phyloP scores from a whole-genome alignment of 345 rosid genomes.

The Sapria himalayana region DNA sequence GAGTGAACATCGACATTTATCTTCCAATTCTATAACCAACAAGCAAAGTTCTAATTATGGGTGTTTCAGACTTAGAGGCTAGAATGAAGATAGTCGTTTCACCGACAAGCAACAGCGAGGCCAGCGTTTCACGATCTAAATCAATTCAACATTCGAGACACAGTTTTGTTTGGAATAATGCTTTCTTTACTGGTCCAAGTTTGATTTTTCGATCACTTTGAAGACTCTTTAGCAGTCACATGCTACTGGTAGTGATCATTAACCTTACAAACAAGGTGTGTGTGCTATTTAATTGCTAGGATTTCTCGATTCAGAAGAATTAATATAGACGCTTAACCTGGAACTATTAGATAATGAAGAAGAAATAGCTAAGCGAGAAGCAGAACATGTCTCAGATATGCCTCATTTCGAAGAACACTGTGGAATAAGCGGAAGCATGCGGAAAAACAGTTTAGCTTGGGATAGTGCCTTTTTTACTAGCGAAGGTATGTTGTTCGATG shows the following conservation, averaged over 20 bases:
- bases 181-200: slow-evolving; percentile 52
- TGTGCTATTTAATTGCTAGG: slow-evolving; percentile 13
- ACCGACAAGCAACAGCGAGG: too few relatives aligned
- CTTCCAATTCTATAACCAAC: too few relatives aligned
- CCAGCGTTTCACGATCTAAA: not conserved
- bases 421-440: slow-evolving; percentile 8
- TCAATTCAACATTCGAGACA: slow-evolving; percentile 18
- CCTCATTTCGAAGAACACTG: too few relatives aligned
- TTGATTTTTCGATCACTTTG: slow-evolving; percentile 1
- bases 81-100: too few relatives aligned
- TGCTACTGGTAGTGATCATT: too few relatives aligned
- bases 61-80: too few relatives aligned
- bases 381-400: too few relatives aligned
- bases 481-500: slow-evolving; percentile 16
- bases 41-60: too few relatives aligned
- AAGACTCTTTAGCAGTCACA: too few relatives aligned
- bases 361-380: not conserved
- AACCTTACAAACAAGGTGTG: too few relatives aligned
- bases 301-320: slow-evolving; percentile 41
- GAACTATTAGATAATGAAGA: slow-evolving; percentile 7
- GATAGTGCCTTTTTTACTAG: slow-evolving; percentile 26
- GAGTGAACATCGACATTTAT: too few relatives aligned
- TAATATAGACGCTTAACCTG: slow-evolving; percentile 24
- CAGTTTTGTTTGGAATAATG: slow-evolving; percentile 64
- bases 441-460: slow-evolving; percentile 32